Evolutionary conservation across 2,329 filamentous ascomycete species (phyloP).

Genomic region (Sporothrix euskadiensis): DNA sequence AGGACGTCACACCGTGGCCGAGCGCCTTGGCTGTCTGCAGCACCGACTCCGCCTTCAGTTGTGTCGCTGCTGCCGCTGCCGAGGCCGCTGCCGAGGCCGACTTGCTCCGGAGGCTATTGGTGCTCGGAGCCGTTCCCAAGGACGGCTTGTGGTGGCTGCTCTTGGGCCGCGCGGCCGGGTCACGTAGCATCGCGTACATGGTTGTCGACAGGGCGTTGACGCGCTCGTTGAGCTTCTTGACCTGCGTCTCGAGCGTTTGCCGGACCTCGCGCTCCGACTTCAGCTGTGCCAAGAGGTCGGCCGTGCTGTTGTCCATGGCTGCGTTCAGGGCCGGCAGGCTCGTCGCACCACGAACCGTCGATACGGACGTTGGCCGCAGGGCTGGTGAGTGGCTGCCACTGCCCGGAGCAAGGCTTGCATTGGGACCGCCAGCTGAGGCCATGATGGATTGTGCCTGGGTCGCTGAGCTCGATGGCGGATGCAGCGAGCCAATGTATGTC

Average conservation of each 20-base stretch:
- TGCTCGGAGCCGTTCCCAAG: slow-evolving; percentile 24
- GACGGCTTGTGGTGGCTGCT: slow-evolving; percentile 36
- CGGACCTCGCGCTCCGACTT: slow-evolving; percentile 59
- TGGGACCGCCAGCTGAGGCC: not conserved
- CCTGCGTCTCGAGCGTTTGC: slow-evolving; percentile 56
- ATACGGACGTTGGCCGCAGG: slow-evolving; percentile 47
- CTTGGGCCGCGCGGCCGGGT: slow-evolving; percentile 40
- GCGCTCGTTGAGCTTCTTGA: slow-evolving; percentile 54
- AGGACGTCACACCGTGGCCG: slow-evolving; percentile 16
- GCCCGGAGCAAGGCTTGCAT: slow-evolving; percentile 21
- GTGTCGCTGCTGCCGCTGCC: not conserved
- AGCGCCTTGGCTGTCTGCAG: slow-evolving; percentile 28
- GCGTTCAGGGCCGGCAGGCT: slow-evolving; percentile 45
- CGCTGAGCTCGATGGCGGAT: slow-evolving; percentile 41
- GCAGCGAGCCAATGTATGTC: slow-evolving; percentile 48
- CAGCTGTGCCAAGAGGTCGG: slow-evolving; percentile 53
- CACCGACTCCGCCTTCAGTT: slow-evolving; percentile 26
- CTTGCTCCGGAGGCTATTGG: slow-evolving; percentile 23
- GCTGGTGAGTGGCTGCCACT: slow-evolving; percentile 30
- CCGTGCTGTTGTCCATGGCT: slow-evolving; percentile 45
- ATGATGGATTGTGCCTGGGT: slow-evolving; percentile 35
- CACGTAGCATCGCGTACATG: slow-evolving; percentile 43
- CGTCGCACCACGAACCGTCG: slow-evolving; percentile 51
- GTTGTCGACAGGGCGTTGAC: slow-evolving; percentile 50
- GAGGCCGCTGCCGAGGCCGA: not conserved